A percentile compares a stretch with the other conserved stretches of the same genome.
Conservation (phyloP, 2,329 filamentous ascomycete genomes). For the Fusarium sp. region DNA sequence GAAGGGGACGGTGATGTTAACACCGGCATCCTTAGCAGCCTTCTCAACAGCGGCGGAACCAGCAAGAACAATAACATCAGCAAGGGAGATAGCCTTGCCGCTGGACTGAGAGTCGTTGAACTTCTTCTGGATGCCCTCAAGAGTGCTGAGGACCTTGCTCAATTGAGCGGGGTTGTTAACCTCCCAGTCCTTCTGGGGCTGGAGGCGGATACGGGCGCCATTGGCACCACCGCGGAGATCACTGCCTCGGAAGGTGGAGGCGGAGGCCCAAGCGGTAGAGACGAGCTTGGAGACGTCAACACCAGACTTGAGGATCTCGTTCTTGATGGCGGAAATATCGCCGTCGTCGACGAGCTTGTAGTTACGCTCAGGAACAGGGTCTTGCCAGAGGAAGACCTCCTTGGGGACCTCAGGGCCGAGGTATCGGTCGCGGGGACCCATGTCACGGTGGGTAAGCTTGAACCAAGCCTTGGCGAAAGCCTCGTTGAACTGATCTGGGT, state of each 20-base stretch:
- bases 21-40: slow-evolving; percentile 63
- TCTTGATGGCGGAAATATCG: slow-evolving; percentile 72
- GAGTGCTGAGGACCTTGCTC: slow-evolving; percentile 64
- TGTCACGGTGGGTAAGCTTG: slow-evolving; percentile 83
- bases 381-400: slow-evolving; percentile 78
- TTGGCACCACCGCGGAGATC: slow-evolving; percentile 87
- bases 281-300: slow-evolving; percentile 69
- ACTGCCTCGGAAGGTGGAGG: slow-evolving; percentile 75
- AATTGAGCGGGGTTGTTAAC: slow-evolving; percentile 77
- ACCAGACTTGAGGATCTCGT: slow-evolving; percentile 69
- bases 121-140: slow-evolving; percentile 71
- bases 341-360: slow-evolving; percentile 66
- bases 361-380: slow-evolving; percentile 69
- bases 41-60: slow-evolving; percentile 76
- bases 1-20: slow-evolving; percentile 71
- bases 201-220: slow-evolving; percentile 77
- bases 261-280: slow-evolving; percentile 72
- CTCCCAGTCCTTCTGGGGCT: slow-evolving; percentile 76
- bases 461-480: slow-evolving; percentile 81
- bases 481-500: slow-evolving; percentile 74
- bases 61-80: slow-evolving; percentile 80
- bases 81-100: slow-evolving; percentile 77
- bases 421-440: slow-evolving; percentile 76
- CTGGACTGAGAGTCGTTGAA: slow-evolving; percentile 63
- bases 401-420: slow-evolving; percentile 77